Conservation (phyloP, 2,329 filamentous ascomycete genomes). For the Stylonectria norvegica region DNA sequence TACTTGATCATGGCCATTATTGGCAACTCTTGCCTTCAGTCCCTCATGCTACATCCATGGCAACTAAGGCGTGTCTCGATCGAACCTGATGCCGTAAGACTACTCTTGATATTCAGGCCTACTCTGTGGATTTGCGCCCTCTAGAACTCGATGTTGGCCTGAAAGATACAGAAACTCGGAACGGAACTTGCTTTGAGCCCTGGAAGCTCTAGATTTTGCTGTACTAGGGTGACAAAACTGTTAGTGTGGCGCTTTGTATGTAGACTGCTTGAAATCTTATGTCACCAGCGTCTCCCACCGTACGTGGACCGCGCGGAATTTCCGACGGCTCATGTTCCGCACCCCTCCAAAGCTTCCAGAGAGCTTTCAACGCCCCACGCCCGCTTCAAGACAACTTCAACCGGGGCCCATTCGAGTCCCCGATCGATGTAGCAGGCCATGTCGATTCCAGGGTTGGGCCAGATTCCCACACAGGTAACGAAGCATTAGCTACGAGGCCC, state of each 20-base stretch:
- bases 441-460: conserved; percentile 72
- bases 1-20: conserved; percentile 9
- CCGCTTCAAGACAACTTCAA: conserved; percentile 4
- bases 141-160: too few species aligned
- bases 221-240: background rate
- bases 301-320: too few species aligned
- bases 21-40: too few species aligned
- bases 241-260: background rate
- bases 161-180: too few species aligned
- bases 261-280: background rate
- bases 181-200: too few species aligned
- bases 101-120: too few species aligned
- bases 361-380: conserved; percentile 23
- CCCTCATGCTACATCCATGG: too few species aligned
- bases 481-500: background rate
- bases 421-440: conserved; percentile 45
- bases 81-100: too few species aligned
- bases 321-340: too few species aligned
- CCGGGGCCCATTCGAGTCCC: conserved; percentile 6
- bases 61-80: too few species aligned
- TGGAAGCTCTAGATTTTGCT: too few species aligned
- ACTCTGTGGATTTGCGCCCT: too few species aligned
- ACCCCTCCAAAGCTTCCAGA: conserved; percentile 18
- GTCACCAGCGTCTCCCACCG: background rate
- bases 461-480: conserved; percentile 59